Evolutionary conservation across 495 filamentous ascomycete genomes (phyloP).

Genomic region (Penicillium lagena): DNA sequence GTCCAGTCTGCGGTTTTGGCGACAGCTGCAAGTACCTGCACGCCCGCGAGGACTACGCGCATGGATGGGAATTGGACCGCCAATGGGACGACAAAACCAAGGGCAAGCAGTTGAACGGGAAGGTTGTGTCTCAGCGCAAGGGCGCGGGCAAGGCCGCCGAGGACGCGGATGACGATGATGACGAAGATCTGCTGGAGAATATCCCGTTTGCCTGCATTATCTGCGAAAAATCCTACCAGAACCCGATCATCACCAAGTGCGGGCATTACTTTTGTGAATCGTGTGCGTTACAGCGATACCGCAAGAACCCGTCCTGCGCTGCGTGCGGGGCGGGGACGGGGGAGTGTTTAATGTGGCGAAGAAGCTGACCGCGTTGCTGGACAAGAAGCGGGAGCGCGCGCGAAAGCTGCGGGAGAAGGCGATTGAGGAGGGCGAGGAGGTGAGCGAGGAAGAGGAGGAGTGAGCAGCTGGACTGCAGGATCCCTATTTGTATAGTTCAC

Average conservation of each 20-base stretch:
- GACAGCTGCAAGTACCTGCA: slow-evolving; percentile 86
- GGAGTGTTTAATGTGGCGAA: slow-evolving; percentile 90
- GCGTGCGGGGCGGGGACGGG: slow-evolving; percentile 78
- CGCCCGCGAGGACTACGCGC: slow-evolving; percentile 78
- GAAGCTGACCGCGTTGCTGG: slow-evolving; percentile 70
- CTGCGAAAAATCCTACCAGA: slow-evolving; percentile 73
- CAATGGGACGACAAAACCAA: slow-evolving; percentile 88
- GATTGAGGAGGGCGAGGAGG: slow-evolving; percentile 63
- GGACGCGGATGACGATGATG: slow-evolving; percentile 54
- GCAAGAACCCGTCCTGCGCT: slow-evolving; percentile 75
- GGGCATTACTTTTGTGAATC: slow-evolving; percentile 93
- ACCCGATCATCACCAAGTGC: slow-evolving; percentile 82
- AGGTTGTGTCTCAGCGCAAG: slow-evolving; percentile 49
- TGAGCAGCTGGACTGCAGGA: slow-evolving; percentile 2
- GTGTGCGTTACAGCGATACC: slow-evolving; percentile 80
- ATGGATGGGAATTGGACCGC: slow-evolving; percentile 89
- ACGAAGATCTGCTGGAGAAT: slow-evolving; percentile 72
- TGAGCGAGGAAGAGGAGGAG: slow-evolving; percentile 55
- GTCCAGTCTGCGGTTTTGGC: slow-evolving; percentile 52
- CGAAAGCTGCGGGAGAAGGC: slow-evolving; percentile 63
- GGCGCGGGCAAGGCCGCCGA: slow-evolving; percentile 37
- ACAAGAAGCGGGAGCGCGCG: slow-evolving; percentile 72
- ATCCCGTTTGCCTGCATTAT: slow-evolving; percentile 97
- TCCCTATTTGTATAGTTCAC: neutral
- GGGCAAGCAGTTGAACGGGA: slow-evolving; percentile 60